Base-by-base conservation (phyloP, 331 rosid genomes). In the Malus hybrid region DNA sequence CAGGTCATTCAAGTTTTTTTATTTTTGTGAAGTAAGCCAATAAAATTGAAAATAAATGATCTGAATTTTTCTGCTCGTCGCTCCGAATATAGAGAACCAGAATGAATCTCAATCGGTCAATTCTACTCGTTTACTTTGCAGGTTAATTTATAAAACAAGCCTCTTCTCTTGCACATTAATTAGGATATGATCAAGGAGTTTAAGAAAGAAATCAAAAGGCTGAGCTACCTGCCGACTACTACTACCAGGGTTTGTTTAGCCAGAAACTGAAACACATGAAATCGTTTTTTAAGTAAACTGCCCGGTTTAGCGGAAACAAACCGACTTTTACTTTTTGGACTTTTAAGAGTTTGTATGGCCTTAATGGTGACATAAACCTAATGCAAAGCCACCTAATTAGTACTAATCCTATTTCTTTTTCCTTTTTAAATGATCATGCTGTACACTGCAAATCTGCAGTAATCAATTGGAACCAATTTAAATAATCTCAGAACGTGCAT, bases 231-330 rank as follows among this genome's bases (percentile, higher is more conserved):
- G 20, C 72, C 52, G 14, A 30, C 30, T 9, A 30, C 30, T 9
- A 30, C 48, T 22, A 42, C 16, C 2, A 15, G 61, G 61, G 66
- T 79, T 57, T 61, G 80, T 57, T 52, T 52, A 52, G 1, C 57
- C 6, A 16, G 20, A 16, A 52, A 52, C 57, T 10, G 15, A 29
- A 5, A 70, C 71, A 75, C 33, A 68, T 62, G 26, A 74, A 73
- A 72, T n/a, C 79, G 66, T 76, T 68, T 70, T 79, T 50, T 39
- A 84, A 76, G 84, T 77, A 82, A 75, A 57, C 70, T 91, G 96
- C 86, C 86, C 75, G 89, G 81, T 84, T 86, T 79, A 80, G 62
- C 67, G 89, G 93, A 81, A 84, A 78, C 97, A 86, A 56, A 50
- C 58, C 57, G 71, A 75, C 88, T 82, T 79, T 79, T 75, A 66